Conservation (phyloP, 1,139 yeast species). For the Hyphopichia wangnamkhiaoensis region DNA sequence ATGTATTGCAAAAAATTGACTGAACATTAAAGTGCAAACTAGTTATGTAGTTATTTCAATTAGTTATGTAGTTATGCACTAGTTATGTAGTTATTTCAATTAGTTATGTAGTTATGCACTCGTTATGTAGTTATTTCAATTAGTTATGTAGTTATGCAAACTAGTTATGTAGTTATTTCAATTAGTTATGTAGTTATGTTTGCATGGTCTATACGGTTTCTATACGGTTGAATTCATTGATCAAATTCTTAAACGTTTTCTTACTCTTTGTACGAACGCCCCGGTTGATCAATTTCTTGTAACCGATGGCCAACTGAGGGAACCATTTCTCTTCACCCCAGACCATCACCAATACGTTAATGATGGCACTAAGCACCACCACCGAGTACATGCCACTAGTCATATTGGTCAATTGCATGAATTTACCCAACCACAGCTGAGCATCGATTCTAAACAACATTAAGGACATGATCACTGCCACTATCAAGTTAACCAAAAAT, state of each 20-base stretch:
- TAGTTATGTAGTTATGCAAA: too few species aligned
- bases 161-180: not conserved
- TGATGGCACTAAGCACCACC: slow-evolving; percentile 45
- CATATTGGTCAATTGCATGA: slow-evolving; percentile 75
- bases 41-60: too few species aligned
- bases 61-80: too few species aligned
- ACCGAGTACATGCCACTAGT: slow-evolving; percentile 51
- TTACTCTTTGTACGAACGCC: slow-evolving; percentile 29
- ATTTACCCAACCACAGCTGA: slow-evolving; percentile 55
- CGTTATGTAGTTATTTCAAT: too few species aligned
- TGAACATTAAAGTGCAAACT: too few species aligned
- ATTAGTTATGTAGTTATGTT: not conserved
- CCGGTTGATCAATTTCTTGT: slow-evolving; percentile 28
- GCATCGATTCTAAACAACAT: slow-evolving; percentile 51
- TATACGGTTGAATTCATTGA: slow-evolving; percentile 19
- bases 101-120: too few species aligned
- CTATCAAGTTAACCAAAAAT: slow-evolving; percentile 61
- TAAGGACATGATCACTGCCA: slow-evolving; percentile 50
- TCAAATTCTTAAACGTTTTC: slow-evolving; percentile 42
- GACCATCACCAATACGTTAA: slow-evolving; percentile 53
- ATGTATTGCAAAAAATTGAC: too few species aligned
- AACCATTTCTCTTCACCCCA: slow-evolving; percentile 43
- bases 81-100: too few species aligned
- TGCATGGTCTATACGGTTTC: not conserved
- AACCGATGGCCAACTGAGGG: slow-evolving; percentile 25